Evolutionary conservation across 257 asterid species (phyloP), one percentile per base, ranked within the genome.

Genomic region (Solanum piurae): DNA sequence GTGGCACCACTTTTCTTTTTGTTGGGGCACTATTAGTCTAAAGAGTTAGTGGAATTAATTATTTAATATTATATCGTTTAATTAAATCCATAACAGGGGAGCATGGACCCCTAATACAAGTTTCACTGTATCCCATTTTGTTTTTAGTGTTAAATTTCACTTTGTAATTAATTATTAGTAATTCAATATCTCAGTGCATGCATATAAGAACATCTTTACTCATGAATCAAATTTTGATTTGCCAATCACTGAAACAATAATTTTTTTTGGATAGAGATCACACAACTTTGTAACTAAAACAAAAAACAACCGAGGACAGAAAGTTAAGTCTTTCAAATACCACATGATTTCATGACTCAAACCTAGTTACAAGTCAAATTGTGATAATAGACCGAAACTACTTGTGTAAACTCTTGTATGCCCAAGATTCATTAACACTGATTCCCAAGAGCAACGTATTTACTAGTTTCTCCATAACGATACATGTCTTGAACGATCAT

Each of bases 11-110:
- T 91, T 92, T 94, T 85, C 93, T 91, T 92, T 55, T 95, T 93
- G 95, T 92, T 93, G 95, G 94, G 91, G 94, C 95, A 93, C 94
- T 91, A 94, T 46, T 16, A 93, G 95, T 95, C 94, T 92, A 89
- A 90, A 87, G 83, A 87, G 92, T 91, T 90, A 92, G 98, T 93
- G 95, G 95, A 74, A 88, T 88, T 88, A 84, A 87, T 93, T 33
- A 29, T 88, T 87, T 85, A 85, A 76, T 69, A 79, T n/a, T 58
- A 20, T 84, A 23, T 80, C 79, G 58, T 29, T 40, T 82, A 87
- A 86, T 83, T 84, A 86, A 75, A 31, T 18, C 73, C 5, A 89
- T 52, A 62, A 52, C 18, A 52, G 27, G 33, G 33, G 83, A 83
- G 83, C 84, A 85, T 77, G 88, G 88, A 44, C 76, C 88, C 85